A percentile compares a stretch with the other conserved stretches of the same genome.
Conservation (phyloP, 2,329 filamentous ascomycete species). For the Tolypocladium ovalisporum region DNA sequence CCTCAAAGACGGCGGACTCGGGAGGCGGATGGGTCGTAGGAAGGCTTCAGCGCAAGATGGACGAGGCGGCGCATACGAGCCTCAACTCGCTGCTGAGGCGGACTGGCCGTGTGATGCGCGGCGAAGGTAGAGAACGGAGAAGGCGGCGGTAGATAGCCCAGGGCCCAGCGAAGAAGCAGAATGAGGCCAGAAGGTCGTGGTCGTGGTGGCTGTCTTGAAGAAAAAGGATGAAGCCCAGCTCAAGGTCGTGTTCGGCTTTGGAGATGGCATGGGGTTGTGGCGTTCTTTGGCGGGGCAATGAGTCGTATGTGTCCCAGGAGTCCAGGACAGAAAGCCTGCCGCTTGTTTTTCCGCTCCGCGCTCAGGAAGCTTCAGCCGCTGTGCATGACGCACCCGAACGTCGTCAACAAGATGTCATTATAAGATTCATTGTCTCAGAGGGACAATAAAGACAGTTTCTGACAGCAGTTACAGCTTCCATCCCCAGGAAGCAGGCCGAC, state of each 20-base stretch:
- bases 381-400: background rate
- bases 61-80: background rate
- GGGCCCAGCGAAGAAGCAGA: background rate
- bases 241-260: constrained; percentile 7
- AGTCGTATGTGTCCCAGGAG: constrained; percentile 6
- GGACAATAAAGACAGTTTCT: background rate
- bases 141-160: background rate
- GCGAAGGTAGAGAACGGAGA: background rate
- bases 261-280: background rate
- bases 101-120: background rate
- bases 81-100: background rate
- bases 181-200: background rate
- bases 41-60: background rate
- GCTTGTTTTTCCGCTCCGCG: constrained; percentile 19
- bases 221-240: constrained; percentile 16
- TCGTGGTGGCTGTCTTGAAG: background rate
- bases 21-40: background rate
- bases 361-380: background rate
- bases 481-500: background rate
- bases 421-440: background rate
- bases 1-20: background rate
- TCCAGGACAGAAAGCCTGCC: constrained; percentile 4
- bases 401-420: background rate
- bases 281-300: constrained; percentile 20
- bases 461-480: background rate